These are phyloP conservation scores for Fraxinus anomala DNA, from an alignment of 257 asterid species.

Conservation along the genomic window DNA sequence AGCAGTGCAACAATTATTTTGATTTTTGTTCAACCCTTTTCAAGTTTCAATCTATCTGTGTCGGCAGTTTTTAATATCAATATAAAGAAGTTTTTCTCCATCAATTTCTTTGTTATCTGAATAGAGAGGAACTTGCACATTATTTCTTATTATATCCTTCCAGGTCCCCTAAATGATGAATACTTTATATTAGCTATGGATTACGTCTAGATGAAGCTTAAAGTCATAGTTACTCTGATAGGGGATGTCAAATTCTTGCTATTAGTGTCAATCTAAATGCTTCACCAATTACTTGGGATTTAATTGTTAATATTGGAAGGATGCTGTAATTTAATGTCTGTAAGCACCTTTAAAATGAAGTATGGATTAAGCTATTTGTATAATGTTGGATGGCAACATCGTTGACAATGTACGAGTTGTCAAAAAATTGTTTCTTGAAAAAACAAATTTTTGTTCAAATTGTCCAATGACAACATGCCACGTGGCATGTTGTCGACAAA, in stretches of 20 bases:
- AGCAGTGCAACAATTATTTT: neutral
- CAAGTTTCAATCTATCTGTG: neutral
- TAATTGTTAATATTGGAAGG: neutral
- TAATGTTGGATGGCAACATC: no score
- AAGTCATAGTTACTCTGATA: slow-evolving; percentile 59
- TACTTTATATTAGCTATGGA: slow-evolving; percentile 35
- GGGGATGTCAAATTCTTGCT: slow-evolving; percentile 23
- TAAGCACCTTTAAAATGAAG: neutral
- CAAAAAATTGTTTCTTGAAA: no score
- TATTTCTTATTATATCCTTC: neutral
- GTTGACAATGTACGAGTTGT: no score
- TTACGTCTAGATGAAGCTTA: slow-evolving; percentile 39
- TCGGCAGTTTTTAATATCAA: neutral
- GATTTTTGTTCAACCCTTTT: neutral
- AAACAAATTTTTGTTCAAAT: no score
- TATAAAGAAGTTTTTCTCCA: neutral
- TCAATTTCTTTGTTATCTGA: neutral
- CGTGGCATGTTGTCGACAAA: no score
- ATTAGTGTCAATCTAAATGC: neutral
- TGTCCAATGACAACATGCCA: no score
- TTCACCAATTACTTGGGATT: neutral
- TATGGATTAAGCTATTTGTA: neutral
- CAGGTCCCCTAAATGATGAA: slow-evolving; percentile 43
- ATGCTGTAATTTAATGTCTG: neutral
- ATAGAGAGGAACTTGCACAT: neutral